Evolutionary conservation across 2,329 filamentous ascomycete species (phyloP).

Genomic region (Fusarium coicis): DNA sequence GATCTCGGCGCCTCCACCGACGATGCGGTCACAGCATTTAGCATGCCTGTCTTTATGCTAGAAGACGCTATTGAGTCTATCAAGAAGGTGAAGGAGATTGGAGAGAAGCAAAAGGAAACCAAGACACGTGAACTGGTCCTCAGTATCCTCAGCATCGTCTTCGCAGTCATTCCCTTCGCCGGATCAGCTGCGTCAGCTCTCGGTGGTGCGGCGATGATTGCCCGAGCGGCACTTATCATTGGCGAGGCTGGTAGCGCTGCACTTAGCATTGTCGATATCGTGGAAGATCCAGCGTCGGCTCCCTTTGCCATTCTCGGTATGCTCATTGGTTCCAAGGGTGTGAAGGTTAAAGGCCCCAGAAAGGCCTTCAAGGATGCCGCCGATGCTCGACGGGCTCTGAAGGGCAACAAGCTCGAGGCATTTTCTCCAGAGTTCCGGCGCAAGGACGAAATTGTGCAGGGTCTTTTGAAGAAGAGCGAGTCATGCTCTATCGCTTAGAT

Average conservation of each 20-base stretch:
- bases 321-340: conserved; percentile 11
- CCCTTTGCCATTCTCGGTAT: conserved; percentile 43
- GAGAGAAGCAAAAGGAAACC: conserved; percentile 30
- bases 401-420: not conserved
- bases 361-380: conserved; percentile 1
- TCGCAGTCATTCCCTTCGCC: not conserved
- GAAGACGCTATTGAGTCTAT: conserved; percentile 42
- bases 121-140: conserved; percentile 41
- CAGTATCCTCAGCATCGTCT: conserved; percentile 47
- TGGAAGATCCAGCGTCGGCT: conserved; percentile 39
- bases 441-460: not conserved
- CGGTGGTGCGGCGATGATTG: not conserved
- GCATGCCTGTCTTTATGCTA: conserved; percentile 30
- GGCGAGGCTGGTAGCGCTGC: conserved; percentile 37
- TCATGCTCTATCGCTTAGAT: not conserved
- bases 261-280: conserved; percentile 38
- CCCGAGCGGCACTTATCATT: conserved; percentile 23
- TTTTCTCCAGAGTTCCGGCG: not conserved
- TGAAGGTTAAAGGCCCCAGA: not conserved
- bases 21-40: not conserved
- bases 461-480: not conserved
- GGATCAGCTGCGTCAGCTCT: not conserved
- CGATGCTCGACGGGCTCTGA: not conserved
- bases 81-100: conserved; percentile 41
- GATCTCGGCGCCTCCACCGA: not conserved